These are phyloP conservation scores for Amaranthus palmeri DNA, from an alignment of 148 eudicot species.

Conservation along the genomic window DNA sequence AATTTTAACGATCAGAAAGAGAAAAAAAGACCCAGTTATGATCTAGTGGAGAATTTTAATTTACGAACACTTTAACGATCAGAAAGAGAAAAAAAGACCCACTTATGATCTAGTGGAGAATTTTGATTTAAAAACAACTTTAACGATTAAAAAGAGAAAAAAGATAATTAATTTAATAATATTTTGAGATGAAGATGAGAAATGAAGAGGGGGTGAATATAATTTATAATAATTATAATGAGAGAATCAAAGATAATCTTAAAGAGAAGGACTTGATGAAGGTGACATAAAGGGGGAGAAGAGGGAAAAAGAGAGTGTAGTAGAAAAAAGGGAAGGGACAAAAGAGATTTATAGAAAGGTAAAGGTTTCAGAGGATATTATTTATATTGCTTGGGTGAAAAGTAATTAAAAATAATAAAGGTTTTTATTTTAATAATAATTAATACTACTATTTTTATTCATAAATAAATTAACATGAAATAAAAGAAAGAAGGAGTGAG, in stretches of 20 bases:
- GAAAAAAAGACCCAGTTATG: no score
- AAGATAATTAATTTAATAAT: no score
- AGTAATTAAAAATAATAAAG: conserved; percentile 32
- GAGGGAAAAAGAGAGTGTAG: conserved; percentile 6
- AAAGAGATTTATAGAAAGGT: conserved; percentile 65
- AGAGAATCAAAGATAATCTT: conserved; percentile 66
- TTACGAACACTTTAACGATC: no score
- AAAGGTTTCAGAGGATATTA: conserved; percentile 28
- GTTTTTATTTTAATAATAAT: conserved; percentile 22
- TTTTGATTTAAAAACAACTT: no score
- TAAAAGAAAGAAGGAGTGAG: conserved; percentile 16
- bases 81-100: no score
- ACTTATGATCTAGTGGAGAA: no score
- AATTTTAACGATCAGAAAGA: no score
- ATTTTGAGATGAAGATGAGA: neutral
- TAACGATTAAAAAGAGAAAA: no score
- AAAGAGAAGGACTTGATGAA: conserved; percentile 80
- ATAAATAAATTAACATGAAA: neutral
- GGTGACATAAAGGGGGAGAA: conserved; percentile 47
- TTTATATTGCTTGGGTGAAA: conserved; percentile 60
- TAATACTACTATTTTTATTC: neutral
- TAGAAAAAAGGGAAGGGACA: conserved; percentile 76
- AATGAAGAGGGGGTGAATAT: conserved; percentile 13
- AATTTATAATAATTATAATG: conserved; percentile 17
- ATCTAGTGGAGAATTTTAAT: no score